phyloP scores from a whole-genome alignment of 2,329 filamentous ascomycete species.

The Epichloe coenophiala region DNA sequence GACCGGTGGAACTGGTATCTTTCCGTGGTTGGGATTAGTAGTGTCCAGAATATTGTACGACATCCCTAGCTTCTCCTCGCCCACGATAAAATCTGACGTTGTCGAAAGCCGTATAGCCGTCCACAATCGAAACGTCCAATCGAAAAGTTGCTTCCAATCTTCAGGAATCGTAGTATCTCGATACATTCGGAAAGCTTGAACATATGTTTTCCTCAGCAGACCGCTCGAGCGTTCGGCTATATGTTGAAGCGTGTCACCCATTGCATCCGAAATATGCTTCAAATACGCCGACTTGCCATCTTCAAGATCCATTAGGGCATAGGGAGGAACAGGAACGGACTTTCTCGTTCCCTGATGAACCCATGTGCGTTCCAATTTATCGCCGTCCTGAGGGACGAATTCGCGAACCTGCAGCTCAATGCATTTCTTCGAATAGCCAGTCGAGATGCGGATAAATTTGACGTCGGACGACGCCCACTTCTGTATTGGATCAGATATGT shows the following conservation, averaged over 20 bases:
- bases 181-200: slow-evolving; percentile 27
- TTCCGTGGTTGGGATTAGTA: slow-evolving; percentile 38
- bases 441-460: slow-evolving; percentile 36
- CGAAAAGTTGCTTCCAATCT: slow-evolving; percentile 32
- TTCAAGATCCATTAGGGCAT: slow-evolving; percentile 41
- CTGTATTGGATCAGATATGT: slow-evolving; percentile 39
- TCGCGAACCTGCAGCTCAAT: slow-evolving; percentile 37
- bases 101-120: slow-evolving; percentile 49
- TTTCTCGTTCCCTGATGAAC: slow-evolving; percentile 30
- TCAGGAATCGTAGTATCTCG: slow-evolving; percentile 16
- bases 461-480: slow-evolving; percentile 41
- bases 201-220: slow-evolving; percentile 37
- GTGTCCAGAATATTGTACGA: slow-evolving; percentile 36
- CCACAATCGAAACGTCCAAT: slow-evolving; percentile 41
- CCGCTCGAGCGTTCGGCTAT: slow-evolving; percentile 18
- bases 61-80: slow-evolving; percentile 47
- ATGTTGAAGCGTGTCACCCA: slow-evolving; percentile 33
- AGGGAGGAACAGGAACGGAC: slow-evolving; percentile 39
- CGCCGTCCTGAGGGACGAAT: slow-evolving; percentile 41
- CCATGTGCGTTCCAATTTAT: slow-evolving; percentile 42
- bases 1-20: slow-evolving; percentile 47
- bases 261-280: slow-evolving; percentile 33
- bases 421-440: slow-evolving; percentile 35
- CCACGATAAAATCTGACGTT: slow-evolving; percentile 44
- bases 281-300: slow-evolving; percentile 34